These are phyloP conservation scores for Passalora sequoiae DNA, from an alignment of 2,329 filamentous ascomycete genomes.

Conservation along the genomic window DNA sequence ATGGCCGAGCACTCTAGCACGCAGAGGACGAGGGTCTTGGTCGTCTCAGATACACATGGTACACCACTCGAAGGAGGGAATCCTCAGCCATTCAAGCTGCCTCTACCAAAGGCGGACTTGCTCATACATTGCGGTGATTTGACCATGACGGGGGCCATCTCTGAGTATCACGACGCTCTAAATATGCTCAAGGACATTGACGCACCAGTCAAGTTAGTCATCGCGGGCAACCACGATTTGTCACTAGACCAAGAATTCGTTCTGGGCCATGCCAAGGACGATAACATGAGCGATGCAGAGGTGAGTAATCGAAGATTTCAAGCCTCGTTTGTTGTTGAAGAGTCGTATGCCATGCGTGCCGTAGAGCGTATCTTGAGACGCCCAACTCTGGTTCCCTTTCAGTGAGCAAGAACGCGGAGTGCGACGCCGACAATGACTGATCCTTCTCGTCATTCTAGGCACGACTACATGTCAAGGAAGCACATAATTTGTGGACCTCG, in stretches of 20 bases:
- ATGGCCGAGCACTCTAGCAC: neutral
- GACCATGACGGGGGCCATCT: conserved; percentile 30
- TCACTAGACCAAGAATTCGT: conserved; percentile 22
- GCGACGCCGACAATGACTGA: too few species aligned
- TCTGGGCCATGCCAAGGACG: conserved; percentile 2
- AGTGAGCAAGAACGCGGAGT: too few species aligned
- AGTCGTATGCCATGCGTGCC: too few species aligned
- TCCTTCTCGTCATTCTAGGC: too few species aligned
- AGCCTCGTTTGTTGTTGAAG: too few species aligned
- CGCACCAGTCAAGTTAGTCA: conserved; percentile 36
- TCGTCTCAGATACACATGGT: conserved; percentile 18
- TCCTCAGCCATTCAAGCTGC: conserved; percentile 4
- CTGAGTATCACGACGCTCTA: conserved; percentile 31
- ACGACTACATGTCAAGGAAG: conserved; percentile 3
- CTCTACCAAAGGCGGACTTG: conserved; percentile 30
- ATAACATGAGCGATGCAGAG: conserved; percentile 6
- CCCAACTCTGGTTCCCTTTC: too few species aligned
- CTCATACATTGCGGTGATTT: conserved; percentile 40
- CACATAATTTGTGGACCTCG: conserved; percentile 11
- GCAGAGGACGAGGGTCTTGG: conserved; percentile 12
- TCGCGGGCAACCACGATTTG: conserved; percentile 37
- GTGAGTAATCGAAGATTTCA: too few species aligned
- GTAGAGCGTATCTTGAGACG: too few species aligned
- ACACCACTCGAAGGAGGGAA: conserved; percentile 4
- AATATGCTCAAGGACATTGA: conserved; percentile 26